Base-by-base conservation (phyloP, 2,329 filamentous ascomycete genomes). In the Aspergillus hiratsukae region DNA sequence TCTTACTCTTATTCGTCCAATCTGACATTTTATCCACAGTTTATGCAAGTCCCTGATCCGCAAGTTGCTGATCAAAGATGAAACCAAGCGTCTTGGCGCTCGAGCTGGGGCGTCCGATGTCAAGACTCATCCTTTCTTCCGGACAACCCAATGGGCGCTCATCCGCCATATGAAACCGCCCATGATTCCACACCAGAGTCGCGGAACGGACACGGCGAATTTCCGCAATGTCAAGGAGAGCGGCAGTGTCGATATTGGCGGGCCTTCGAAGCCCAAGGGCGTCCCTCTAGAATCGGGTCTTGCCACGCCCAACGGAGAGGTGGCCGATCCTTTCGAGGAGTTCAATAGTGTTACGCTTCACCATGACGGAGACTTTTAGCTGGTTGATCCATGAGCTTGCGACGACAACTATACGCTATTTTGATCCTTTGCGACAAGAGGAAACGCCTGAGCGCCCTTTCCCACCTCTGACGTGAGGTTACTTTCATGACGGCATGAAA, bases 161-260 rank as follows among this genome's bases (percentile, higher is more conserved):
- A 91, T 99, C 64, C 89, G 94, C 53, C 94, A 99, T 74, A 94
- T 92, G 88, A 97, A 97, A 75, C 94, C 94, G 31, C 94, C 94
- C 1, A 99, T 99, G 76, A 88, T 97, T 46, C 94, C 94, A 9
- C 88, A 95, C 67, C 88, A 93, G 72, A 91, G 91, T 53, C 88
- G 89, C 55, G 94, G 90, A 49, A 87, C 94, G 64, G 94, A 99
- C 73, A 97, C 94, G 0, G 81, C 96, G 69, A 99, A 99, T 75
- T 99, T 99, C 82, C 86, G 94, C 62, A 96, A 96, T 67, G 92
- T 99, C 56, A 99, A 97, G 77, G 94, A 99, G 76, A 96, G 90
- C 67, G 89, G 93, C 67, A 96, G 91, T 70, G 90, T 97, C 51
- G 94, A 99, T 73, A 80, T 76, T 51, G 73, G 75, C 23, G 71